Conservation (phyloP, 2,329 filamentous ascomycete genomes). For the Berkeleyomyces rouxiae region DNA sequence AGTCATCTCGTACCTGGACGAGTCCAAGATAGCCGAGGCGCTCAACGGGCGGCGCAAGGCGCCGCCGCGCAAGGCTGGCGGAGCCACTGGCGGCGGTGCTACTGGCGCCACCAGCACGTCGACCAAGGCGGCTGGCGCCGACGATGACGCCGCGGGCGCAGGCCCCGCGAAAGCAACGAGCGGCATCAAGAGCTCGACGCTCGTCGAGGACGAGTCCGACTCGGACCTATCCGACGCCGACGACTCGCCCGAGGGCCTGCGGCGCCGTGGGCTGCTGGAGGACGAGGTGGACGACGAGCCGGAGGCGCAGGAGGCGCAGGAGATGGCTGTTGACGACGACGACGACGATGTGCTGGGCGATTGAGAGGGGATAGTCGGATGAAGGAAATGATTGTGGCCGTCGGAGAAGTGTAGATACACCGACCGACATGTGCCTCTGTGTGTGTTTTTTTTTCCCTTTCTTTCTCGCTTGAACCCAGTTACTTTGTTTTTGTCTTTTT, state of each 20-base stretch:
- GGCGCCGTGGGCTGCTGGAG: slow-evolving; percentile 36
- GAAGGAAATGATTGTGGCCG: neutral
- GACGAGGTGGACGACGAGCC: slow-evolving; percentile 28
- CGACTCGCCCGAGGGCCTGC: slow-evolving; percentile 40
- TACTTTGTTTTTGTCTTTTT: slow-evolving; percentile 6
- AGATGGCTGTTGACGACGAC: slow-evolving; percentile 15
- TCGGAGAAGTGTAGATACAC: neutral
- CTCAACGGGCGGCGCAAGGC: slow-evolving; percentile 23
- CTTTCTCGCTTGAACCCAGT: slow-evolving; percentile 4
- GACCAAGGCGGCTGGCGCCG: slow-evolving; percentile 15
- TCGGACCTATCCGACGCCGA: slow-evolving; percentile 22
- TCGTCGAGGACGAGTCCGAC: slow-evolving; percentile 9
- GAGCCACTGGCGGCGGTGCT: slow-evolving; percentile 16
- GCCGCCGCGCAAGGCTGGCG: slow-evolving; percentile 17
- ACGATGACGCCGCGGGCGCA: neutral
- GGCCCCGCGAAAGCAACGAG: slow-evolving; percentile 16
- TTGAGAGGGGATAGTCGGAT: neutral
- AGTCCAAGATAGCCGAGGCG: slow-evolving; percentile 35
- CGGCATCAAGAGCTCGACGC: slow-evolving; percentile 20
- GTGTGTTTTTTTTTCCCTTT: slow-evolving; percentile 1
- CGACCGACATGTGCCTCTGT: neutral
- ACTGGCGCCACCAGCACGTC: no score
- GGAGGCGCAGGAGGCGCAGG: slow-evolving; percentile 17
- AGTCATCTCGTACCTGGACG: slow-evolving; percentile 64
- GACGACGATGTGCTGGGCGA: slow-evolving; percentile 27